Base-by-base conservation (phyloP, 495 filamentous ascomycete genomes). In the Parachaetomium inaequale region DNA sequence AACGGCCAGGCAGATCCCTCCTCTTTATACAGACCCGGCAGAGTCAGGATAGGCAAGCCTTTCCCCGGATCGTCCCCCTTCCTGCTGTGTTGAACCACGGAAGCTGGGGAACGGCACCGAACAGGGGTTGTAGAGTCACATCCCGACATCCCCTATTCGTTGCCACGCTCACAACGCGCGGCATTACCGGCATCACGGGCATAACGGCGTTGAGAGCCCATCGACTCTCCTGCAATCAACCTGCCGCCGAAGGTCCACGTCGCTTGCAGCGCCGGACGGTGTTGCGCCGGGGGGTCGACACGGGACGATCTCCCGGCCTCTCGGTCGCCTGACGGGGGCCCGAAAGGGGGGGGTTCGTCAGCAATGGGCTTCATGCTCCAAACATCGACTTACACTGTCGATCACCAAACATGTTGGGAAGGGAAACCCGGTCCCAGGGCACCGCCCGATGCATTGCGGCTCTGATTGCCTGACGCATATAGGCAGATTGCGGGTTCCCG, bases 301-400 rank as follows among this genome's bases (percentile, higher is more conserved):
- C 59, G 59, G 59, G 59, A 47, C 52, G 51, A 62, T 62, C 51
- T 62, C 59, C 59, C 51, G 51, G n/a, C 23, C 42, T 23, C 21
- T 50, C 45, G 45, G 56, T 12, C 29, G 28, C 10, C n/a, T 29
- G 34, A 15, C 11, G 34, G 15, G 11, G 19, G 7, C 6, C 2
- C 4, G 8, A 3, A 40, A 5, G 36, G 36, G 36, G 12, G 36
- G 14, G 36, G 36, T 2, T 15, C 36, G n/a, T n/a, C n/a, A n/a
- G n/a, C n/a, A n/a, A n/a, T n/a, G n/a, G n/a, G n/a, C n/a, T 38
- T 46, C 26, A 6, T 10, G 15, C 25, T 36, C 26, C 34, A 29
- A 61, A 55, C 59, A 55, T 34, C 21, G 15, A 34, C 4, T 11
- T n/a, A 25, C 8, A 23, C 25, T 14, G 49, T 46, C 47, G 58